Base-by-base conservation (phyloP, 345 rosid genomes). In the Lenwebbia sp. region DNA sequence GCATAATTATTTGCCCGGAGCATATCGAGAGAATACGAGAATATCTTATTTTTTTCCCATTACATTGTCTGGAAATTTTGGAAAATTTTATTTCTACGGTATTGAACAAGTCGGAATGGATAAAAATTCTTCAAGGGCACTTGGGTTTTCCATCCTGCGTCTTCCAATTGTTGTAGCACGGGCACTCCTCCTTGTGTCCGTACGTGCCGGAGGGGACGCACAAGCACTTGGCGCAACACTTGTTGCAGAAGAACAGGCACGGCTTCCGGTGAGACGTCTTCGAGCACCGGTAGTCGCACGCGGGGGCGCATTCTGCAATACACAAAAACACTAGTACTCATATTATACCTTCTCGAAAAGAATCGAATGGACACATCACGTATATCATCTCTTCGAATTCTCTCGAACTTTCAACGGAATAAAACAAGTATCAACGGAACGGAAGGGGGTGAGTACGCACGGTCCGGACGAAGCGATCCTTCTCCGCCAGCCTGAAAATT, bases 161-260 rank as follows among this genome's bases (percentile, higher is more conserved):
- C 85, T 60, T 86, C 87, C 85, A 57, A 58, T 86, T 82, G 58
- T 86, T n/a, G 85, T 86, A 86, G 87, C 87, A 86, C 6, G 87
- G 85, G 82, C 87, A 86, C 82, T 86, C 87, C 62, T 86, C 82
- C 33, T 37, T 56, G 82, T 86, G 82, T 10, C 87, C 87, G n/a
- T 86, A 51, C 3, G 85, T 86, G 21, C 87, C 85, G 37, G 88
- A 86, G 23, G 37, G 88, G 25, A 86, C 85, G 82, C 88, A 83
- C 8, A 62, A 21, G 65, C 88, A 83, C 56, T 60, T n/a, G 8
- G 37, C 28, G 60, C 88, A 83, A 22, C 85, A 86, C 88, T 82
- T 83, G 65, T 86, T 83, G 60, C 83, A 83, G 40, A 62, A 83
- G 60, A 28, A 14, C n/a, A 86, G 58, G 85, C 87, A 86, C 4